Base-by-base conservation (phyloP, 495 filamentous ascomycete species). In the Talaromyces thailandensis region DNA sequence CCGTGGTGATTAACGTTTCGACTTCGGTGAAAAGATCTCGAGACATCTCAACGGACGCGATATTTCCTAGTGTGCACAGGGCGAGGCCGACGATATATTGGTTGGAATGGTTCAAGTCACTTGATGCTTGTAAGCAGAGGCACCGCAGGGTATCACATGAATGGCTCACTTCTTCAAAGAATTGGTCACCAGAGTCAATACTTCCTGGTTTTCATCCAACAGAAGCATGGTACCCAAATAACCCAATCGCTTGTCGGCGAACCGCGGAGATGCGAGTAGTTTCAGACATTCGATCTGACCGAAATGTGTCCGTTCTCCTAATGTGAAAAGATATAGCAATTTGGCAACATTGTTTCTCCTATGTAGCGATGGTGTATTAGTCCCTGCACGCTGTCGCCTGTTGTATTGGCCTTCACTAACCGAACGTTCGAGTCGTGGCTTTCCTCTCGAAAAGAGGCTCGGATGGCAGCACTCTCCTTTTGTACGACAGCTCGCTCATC, bases 261-360 rank as follows among this genome's bases (percentile, higher is more conserved):
- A 98, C 43, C 93, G 90, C 63, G 95, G 93, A 11, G 95, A 98
- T 60, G 94, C 94, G 18, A 98, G 84, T 51, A 98, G 82, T 76
- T 98, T 98, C 70, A 98, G 82, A 75, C 94, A 98, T 87, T 98
- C 94, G 75, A 98, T 98, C 79, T 98, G 94, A 58, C 94, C 94
- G 71, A 98, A 98, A 78, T 98, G 94, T 63, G 94, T 98, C 63
- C 94, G 84, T 74, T 98, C 94, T 62, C 94, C 94, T n/a, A 98
- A 84, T 2, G 94, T 98, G 73, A 98, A 98, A 58, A 98, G 90
- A 69, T 98, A 98, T 43, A 98, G 82, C 21, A 98, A 84, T 73
- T 98, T 98, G 64, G 94, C 93, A 62, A 98, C 95, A 82, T 98
- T 98, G 80, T 98, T 98, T 71, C 94, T 86, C 80, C 93, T 96